A percentile compares a stretch with the other conserved stretches of the same genome.
These are phyloP conservation scores for Pleurotus ostreatus DNA, from an alignment of 768 basidiomycete genomes.

Conservation along the genomic window DNA sequence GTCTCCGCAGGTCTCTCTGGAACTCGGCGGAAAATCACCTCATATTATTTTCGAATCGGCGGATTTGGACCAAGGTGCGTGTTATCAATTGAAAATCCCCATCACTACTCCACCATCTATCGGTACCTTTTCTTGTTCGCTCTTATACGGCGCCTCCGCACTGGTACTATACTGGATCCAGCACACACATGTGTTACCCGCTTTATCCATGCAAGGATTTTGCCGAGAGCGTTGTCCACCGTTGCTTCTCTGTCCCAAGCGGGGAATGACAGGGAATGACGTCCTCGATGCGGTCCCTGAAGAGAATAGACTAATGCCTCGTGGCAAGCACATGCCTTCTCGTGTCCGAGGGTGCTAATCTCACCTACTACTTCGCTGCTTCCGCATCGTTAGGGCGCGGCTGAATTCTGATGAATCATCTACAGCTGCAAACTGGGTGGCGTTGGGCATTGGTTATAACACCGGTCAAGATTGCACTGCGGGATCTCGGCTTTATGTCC, in stretches of 20 bases:
- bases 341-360: too few species aligned
- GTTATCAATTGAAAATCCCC: neutral
- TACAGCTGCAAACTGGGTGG: slow-evolving; percentile 80
- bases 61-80: slow-evolving; percentile 78
- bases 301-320: neutral
- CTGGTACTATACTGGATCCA: neutral
- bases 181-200: neutral
- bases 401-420: neutral
- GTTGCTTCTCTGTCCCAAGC: too few species aligned
- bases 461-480: slow-evolving; percentile 94
- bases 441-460: slow-evolving; percentile 83
- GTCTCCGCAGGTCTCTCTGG: slow-evolving; percentile 68
- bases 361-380: too few species aligned
- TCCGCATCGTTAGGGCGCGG: neutral
- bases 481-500: slow-evolving; percentile 86
- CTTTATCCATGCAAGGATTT: too few species aligned
- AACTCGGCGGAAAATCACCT: slow-evolving; percentile 92
- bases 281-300: too few species aligned
- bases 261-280: too few species aligned
- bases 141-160: neutral
- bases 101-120: neutral
- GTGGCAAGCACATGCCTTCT: neutral
- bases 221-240: too few species aligned
- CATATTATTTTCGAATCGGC: slow-evolving; percentile 89
- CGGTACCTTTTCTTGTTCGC: neutral